A percentile compares a stretch with the other conserved stretches of the same genome.
Conservation (phyloP, 2,329 filamentous ascomycete species). For the Dryadomyces sulphureus region DNA sequence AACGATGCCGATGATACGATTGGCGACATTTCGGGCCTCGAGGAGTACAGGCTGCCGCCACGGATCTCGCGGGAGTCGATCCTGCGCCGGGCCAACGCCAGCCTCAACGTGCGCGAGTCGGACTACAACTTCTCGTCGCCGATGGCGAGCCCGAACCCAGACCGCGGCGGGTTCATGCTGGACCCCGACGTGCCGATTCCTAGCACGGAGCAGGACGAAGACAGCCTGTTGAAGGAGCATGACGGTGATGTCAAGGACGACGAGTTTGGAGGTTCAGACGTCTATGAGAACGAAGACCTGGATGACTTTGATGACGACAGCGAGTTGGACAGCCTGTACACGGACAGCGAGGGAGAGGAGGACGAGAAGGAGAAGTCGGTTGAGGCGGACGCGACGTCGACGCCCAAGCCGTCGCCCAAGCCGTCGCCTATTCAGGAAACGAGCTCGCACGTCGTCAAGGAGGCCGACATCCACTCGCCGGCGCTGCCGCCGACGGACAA, state of each 20-base stretch:
- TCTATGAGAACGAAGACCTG: slow-evolving; percentile 18
- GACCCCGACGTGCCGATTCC: slow-evolving; percentile 87
- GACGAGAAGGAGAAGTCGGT: slow-evolving; percentile 23
- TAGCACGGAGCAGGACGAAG: slow-evolving; percentile 47
- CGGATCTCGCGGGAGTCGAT: slow-evolving; percentile 92
- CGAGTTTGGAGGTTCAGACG: slow-evolving; percentile 15
- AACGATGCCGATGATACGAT: slow-evolving; percentile 42
- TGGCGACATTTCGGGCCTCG: slow-evolving; percentile 43
- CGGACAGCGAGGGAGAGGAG: slow-evolving; percentile 26
- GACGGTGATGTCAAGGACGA: slow-evolving; percentile 13
- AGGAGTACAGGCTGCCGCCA: slow-evolving; percentile 52
- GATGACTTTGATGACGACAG: slow-evolving; percentile 21
- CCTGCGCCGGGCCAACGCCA: slow-evolving; percentile 68
- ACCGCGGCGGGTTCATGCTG: slow-evolving; percentile 39
- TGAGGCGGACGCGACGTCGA: slow-evolving; percentile 24
- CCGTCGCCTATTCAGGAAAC: slow-evolving; percentile 23
- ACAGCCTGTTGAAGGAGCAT: slow-evolving; percentile 10
- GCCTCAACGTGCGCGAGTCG: slow-evolving; percentile 41
- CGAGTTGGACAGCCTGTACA: neutral
- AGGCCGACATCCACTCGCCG: slow-evolving; percentile 7
- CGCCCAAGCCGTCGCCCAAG: slow-evolving; percentile 35
- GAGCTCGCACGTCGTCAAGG: slow-evolving; percentile 7
- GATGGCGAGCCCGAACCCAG: slow-evolving; percentile 40
- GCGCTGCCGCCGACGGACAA: slow-evolving; percentile 6
- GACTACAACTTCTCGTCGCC: slow-evolving; percentile 52